Base-by-base conservation (phyloP, 345 rosid species). In the Gossypium herbaceum region DNA sequence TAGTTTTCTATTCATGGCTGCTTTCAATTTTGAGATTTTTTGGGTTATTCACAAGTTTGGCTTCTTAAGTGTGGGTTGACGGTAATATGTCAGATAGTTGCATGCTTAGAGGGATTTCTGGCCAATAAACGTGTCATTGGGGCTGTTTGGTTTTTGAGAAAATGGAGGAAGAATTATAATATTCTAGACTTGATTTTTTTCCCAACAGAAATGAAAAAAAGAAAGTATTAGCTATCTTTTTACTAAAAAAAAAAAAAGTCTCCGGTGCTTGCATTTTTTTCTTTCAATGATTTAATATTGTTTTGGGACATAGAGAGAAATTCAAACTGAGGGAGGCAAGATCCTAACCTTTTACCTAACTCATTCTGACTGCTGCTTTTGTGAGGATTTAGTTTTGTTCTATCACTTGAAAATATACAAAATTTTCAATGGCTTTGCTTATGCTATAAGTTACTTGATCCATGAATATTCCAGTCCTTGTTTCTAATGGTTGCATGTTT, bases 111-210 rank as follows among this genome's bases (percentile, higher is more conserved):
- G 7, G 43, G 3, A 24, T 50, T 10, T 47, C 51, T 27, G 39
- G 12, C 10, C 56, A 45, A 45, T 8, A 48, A 47, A 48, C 56
- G 13, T 44, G 58, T 22, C 12, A 59, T 58, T 39, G 63, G 22
- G 54, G 50, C 2, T 64, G 25, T 74, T 75, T 77, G 77, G 55
- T 55, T 48, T 75, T 60, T 71, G 72, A 68, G 75, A 67, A 77
- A 82, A 54, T 45, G 57, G 17, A 50, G 52, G 17, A 51, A 47
- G 20, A 47, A 68, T 22, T 24, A 12, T 13, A 22, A 47, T 47
- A 24, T 22, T 67, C 57, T 22, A 24, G 12, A 54, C 55, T 1
- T 41, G 27, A 8, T 64, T 9, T 41, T 17, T 57, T 57, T 22
- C 7, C 2, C 43, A 13, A 2, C 60, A 20, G 27, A 13, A 59